phyloP scores from a whole-genome alignment of 345 rosid genomes.

The Boechera stricta region DNA sequence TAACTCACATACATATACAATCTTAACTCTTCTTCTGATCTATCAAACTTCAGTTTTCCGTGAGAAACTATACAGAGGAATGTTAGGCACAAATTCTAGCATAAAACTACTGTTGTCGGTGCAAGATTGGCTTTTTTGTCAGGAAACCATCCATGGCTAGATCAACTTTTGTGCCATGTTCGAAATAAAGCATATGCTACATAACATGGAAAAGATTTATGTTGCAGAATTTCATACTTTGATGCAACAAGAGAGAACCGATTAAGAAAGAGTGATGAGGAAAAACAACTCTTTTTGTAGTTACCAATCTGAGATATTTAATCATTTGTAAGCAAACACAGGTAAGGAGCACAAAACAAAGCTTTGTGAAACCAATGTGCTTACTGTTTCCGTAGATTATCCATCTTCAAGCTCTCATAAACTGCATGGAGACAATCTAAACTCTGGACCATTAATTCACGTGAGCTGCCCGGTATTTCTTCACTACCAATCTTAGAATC shows the following conservation, averaged over 20 bases:
- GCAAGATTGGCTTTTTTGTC: not conserved
- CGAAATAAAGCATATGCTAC: slow-evolving; percentile 4
- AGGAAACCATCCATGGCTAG: slow-evolving; percentile 22
- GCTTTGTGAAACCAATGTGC: slow-evolving; percentile 31
- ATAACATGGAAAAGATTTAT: not conserved
- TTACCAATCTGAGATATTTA: slow-evolving; percentile 22
- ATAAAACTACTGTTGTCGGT: slow-evolving; percentile 25
- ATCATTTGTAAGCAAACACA: slow-evolving; percentile 14
- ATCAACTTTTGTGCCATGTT: slow-evolving; percentile 1
- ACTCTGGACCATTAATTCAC: slow-evolving; percentile 57
- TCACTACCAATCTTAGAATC: slow-evolving; percentile 47
- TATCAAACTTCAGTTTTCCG: slow-evolving; percentile 4
- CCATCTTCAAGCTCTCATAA: slow-evolving; percentile 92
- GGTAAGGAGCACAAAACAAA: slow-evolving; percentile 4
- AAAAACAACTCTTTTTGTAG: slow-evolving; percentile 1
- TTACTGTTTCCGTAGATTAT: slow-evolving; percentile 87
- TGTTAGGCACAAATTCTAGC: slow-evolving; percentile 13
- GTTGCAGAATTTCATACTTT: slow-evolving; percentile 25
- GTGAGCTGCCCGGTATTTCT: slow-evolving; percentile 50
- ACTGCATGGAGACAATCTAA: slow-evolving; percentile 88
- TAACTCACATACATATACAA: slow-evolving; percentile 4
- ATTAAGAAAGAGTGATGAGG: slow-evolving; percentile 13
- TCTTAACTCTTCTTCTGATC: slow-evolving; percentile 30
- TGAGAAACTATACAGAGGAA: slow-evolving; percentile 16
- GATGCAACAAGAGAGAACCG: slow-evolving; percentile 24